Base-by-base conservation (phyloP, 176 grass and related monocot species). In the Pontederia paniculata region DNA sequence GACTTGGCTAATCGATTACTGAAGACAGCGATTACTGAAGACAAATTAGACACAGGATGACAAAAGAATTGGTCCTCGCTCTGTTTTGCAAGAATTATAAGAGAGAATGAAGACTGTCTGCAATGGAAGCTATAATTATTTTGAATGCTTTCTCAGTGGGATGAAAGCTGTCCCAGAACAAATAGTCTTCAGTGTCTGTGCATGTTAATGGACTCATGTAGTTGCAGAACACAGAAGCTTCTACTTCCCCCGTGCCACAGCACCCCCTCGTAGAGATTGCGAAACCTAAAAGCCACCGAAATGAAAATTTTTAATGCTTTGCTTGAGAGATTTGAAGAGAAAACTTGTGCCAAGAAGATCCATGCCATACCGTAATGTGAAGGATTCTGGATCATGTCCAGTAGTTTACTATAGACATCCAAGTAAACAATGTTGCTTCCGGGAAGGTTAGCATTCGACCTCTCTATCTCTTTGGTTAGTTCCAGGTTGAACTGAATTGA, bases 121-220 rank as follows among this genome's bases (percentile, higher is more conserved):
- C 73, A 21, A 88, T 82, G 58, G 73, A 15, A 16, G 81, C 49
- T 44, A 97, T 79, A 17, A 97, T 67, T 47, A 83, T 67, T 47
- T 75, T 79, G 83, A 88, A 95, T 0, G 80, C 77, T 41, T 52
- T 25, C 62, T 95, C 55, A 1, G 89, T 95, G 2, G 89, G 89
- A 60, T 95, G 89, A 60, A 74, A 88, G 74, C 86, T 90, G 45
- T 97, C 91, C 71, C 88, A 97, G 62, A 97, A 97, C 28, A 97
- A 77, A 50, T 84, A 82, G 17, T 66, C 16, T 0, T 4, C 10
- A 9, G 81, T 77, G 19, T 97, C 72, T 45, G 75, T 55, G 60
- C 91, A 97, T 15, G 77, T 68, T 14, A 53, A 37, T 42, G 80
- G 61, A 41, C 79, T 71, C 41, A 61, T 42, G 0, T 46, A 9